Conservation (phyloP, 2,329 filamentous ascomycete species). For the Venturia aucupariae region DNA sequence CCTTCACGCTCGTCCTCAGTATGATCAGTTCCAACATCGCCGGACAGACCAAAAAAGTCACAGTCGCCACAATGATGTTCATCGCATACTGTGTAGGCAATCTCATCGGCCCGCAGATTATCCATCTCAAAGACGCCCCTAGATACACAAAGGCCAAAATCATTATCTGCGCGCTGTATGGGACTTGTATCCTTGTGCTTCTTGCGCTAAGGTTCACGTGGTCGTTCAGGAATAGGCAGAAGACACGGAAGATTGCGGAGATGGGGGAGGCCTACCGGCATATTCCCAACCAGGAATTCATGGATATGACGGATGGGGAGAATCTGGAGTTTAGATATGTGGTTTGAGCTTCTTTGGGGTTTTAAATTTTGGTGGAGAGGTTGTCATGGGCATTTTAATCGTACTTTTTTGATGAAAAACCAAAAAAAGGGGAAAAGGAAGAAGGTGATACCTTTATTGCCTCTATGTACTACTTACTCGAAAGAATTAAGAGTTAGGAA, state of each 20-base stretch:
- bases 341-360: not conserved
- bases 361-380: too few relatives aligned
- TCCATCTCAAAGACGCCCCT: not conserved
- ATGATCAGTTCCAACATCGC: slow-evolving; percentile 18
- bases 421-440: too few relatives aligned
- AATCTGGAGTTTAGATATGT: slow-evolving; percentile 1
- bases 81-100: slow-evolving; percentile 13
- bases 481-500: too few relatives aligned
- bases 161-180: not conserved
- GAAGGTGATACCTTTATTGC: too few relatives aligned
- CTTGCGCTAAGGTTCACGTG: not conserved
- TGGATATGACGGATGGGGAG: not conserved
- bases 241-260: not conserved
- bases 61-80: slow-evolving; percentile 17
- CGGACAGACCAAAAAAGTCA: slow-evolving; percentile 19
- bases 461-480: too few relatives aligned
- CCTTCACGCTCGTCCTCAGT: slow-evolving; percentile 15
- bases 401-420: too few relatives aligned
- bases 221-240: not conserved
- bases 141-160: not conserved
- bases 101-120: slow-evolving; percentile 4
- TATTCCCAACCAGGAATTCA: not conserved
- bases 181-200: not conserved
- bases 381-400: too few relatives aligned
- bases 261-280: not conserved